A percentile compares a stretch with the other conserved stretches of the same genome.
Conservation (phyloP, 2,329 filamentous ascomycete species). For the Dichotomopilus funicola region DNA sequence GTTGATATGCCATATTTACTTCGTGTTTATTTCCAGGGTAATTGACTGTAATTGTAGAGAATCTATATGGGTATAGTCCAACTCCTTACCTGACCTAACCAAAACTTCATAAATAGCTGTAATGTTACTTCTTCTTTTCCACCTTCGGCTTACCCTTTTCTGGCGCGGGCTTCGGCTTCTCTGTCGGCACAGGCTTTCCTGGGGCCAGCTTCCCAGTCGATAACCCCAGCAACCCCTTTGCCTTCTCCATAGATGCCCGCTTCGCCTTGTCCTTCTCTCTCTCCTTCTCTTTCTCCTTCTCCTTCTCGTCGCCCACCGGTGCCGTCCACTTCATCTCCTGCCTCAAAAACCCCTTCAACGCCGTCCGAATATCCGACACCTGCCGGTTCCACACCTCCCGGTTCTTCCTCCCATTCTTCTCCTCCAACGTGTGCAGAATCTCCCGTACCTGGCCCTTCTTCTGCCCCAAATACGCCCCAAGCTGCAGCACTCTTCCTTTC, state of each 20-base stretch:
- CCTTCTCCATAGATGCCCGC: no score
- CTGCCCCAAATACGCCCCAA: conserved; percentile 21
- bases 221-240: no score
- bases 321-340: conserved; percentile 22
- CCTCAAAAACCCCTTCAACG: conserved; percentile 22
- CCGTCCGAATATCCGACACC: conserved; percentile 22
- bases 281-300: background rate
- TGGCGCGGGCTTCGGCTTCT: no score
- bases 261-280: background rate
- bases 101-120: no score
- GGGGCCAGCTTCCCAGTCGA: no score
- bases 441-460: conserved; percentile 2
- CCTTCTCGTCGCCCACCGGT: conserved; percentile 3
- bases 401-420: background rate
- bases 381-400: conserved; percentile 22
- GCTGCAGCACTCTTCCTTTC: conserved; percentile 24
- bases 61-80: no score
- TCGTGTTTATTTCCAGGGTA: background rate
- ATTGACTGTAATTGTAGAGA: no score
- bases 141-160: no score
- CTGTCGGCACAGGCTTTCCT: no score
- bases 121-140: no score
- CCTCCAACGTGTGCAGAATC: conserved; percentile 2
- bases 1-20: no score
- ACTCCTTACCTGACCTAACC: no score